phyloP scores from a whole-genome alignment of 2,329 filamentous ascomycete genomes.

The Pseudofabraea citricarpa region DNA sequence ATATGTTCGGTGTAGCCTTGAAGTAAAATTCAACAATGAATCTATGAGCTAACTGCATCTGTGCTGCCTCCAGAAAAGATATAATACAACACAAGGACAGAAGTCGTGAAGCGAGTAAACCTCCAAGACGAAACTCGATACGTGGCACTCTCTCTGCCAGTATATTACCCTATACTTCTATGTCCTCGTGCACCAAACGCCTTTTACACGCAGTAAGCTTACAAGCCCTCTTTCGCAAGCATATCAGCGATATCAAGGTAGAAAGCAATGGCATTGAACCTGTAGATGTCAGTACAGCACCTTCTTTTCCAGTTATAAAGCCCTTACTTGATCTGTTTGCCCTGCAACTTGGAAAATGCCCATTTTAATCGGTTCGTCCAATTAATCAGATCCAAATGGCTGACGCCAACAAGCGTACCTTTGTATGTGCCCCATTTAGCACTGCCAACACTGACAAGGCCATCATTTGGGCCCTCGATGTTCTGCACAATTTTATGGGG shows the following conservation, averaged over 20 bases:
- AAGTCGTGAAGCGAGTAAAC: too few relatives aligned
- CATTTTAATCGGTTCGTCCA: constrained; percentile 59
- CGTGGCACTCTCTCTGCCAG: too few relatives aligned
- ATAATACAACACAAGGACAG: too few relatives aligned
- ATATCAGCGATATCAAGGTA: constrained; percentile 65
- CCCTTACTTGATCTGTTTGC: constrained; percentile 47
- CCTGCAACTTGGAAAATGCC: constrained; percentile 47
- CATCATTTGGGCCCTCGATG: constrained; percentile 58
- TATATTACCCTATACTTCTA: too few relatives aligned
- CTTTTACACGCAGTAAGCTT: too few relatives aligned
- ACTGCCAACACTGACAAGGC: constrained; percentile 61
- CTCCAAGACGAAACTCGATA: too few relatives aligned
- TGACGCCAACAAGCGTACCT: constrained; percentile 57
- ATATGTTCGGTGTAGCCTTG: too few relatives aligned
- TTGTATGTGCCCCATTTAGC: constrained; percentile 59
- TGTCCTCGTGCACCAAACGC: too few relatives aligned
- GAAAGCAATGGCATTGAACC: constrained; percentile 64
- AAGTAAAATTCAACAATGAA: too few relatives aligned
- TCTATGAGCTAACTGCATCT: too few relatives aligned
- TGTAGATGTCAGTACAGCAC: too few relatives aligned
- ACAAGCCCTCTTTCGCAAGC: constrained; percentile 60
- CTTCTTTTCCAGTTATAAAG: constrained; percentile 8
- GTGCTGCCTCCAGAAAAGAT: too few relatives aligned
- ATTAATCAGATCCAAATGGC: constrained; percentile 62
- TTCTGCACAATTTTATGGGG: constrained; percentile 45